These are phyloP conservation scores for Talaromyces sp. DNA, from an alignment of 2,329 filamentous ascomycete species.

Conservation along the genomic window DNA sequence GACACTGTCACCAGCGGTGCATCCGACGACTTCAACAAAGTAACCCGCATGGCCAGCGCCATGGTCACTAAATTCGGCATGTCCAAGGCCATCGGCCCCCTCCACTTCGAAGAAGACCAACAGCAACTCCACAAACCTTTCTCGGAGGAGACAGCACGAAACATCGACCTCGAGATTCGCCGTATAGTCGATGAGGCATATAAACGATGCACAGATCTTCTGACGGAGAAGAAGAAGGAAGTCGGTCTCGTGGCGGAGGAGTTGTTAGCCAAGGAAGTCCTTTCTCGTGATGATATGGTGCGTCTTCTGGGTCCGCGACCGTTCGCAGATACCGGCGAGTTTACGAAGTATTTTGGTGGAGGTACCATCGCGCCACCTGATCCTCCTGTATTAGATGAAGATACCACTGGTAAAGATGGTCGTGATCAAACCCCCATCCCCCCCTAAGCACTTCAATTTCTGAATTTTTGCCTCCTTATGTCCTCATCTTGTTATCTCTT, in stretches of 20 bases:
- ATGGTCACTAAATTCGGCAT: slow-evolving; percentile 99
- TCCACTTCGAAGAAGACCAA: slow-evolving; percentile 81
- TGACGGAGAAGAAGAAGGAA: slow-evolving; percentile 80
- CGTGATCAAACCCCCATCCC: slow-evolving; percentile 31
- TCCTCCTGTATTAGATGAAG: slow-evolving; percentile 32
- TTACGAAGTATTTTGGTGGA: slow-evolving; percentile 81
- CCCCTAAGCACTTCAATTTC: not conserved
- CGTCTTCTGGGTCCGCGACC: slow-evolving; percentile 77
- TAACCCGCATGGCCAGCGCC: slow-evolving; percentile 87
- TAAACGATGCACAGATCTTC: slow-evolving; percentile 76
- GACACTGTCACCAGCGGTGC: slow-evolving; percentile 92
- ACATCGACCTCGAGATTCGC: slow-evolving; percentile 86
- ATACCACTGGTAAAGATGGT: slow-evolving; percentile 40
- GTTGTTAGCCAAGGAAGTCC: slow-evolving; percentile 82
- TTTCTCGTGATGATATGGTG: slow-evolving; percentile 87
- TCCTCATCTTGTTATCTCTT: not conserved
- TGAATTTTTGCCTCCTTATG: not conserved
- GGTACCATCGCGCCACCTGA: slow-evolving; percentile 51
- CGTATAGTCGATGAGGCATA: slow-evolving; percentile 91
- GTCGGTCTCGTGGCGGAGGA: slow-evolving; percentile 90
- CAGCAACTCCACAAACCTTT: slow-evolving; percentile 90
- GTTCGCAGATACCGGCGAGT: slow-evolving; percentile 80
- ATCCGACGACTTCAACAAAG: slow-evolving; percentile 97
- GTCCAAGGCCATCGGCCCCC: slow-evolving; percentile 86
- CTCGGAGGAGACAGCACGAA: slow-evolving; percentile 85